Conservation (phyloP, 495 filamentous ascomycete genomes). For the Lepraria neglecta region DNA sequence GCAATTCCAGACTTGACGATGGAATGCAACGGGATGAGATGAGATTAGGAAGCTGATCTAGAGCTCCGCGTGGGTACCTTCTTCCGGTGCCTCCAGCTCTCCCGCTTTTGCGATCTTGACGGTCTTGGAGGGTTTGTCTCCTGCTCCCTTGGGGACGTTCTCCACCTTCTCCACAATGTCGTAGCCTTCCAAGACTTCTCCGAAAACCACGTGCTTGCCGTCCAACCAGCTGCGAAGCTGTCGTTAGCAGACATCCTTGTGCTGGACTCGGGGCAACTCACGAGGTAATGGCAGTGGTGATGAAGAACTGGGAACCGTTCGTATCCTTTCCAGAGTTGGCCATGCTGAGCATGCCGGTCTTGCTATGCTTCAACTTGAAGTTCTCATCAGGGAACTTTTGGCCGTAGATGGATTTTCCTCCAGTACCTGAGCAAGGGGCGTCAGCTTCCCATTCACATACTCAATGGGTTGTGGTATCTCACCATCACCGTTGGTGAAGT, state of each 20-base stretch:
- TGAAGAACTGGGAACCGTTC: conserved; percentile 99
- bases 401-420: conserved; percentile 97
- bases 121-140: conserved; percentile 66
- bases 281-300: conserved; percentile 78
- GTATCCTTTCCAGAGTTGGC: conserved; percentile 97
- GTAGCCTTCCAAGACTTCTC: conserved; percentile 86
- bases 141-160: conserved; percentile 59
- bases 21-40: conserved; percentile 25
- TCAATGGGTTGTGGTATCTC: conserved; percentile 14
- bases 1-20: conserved; percentile 31
- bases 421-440: conserved; percentile 53
- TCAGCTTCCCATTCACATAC: conserved; percentile 20
- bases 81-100: conserved; percentile 76
- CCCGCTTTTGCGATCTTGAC: conserved; percentile 94
- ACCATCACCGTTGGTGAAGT: conserved; percentile 93
- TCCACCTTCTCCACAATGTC: conserved; percentile 87
- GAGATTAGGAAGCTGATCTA: conserved; percentile 46
- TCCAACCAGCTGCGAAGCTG: conserved; percentile 68
- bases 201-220: conserved; percentile 84
- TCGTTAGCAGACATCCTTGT: conserved; percentile 28
- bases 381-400: conserved; percentile 96
- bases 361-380: conserved; percentile 94
- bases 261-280: conserved; percentile 40
- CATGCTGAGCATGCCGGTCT: conserved; percentile 58
- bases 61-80: conserved; percentile 98